A percentile compares a stretch with the other conserved stretches of the same genome.
Evolutionary conservation across 129 eudicot species (phyloP).

Genomic region (sunflower (Helianthus annuus)): HanXRQr2.0-SUNRISE NC_035449.2:83808829-83809328

Average conservation of each 20-base stretch:
- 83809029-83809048: neutral
- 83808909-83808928: neutral
- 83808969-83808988: neutral
- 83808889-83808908: neutral
- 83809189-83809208: constrained; percentile 65
- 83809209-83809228: neutral
- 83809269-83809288: too few species aligned
- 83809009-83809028: neutral
- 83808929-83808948: neutral
- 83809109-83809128: constrained; percentile 77
- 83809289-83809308: too few species aligned
- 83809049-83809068: neutral
- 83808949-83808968: neutral
- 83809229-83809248: neutral
- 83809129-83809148: constrained; percentile 86
- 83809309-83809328: too few species aligned
- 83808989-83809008: neutral
- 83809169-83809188: constrained; percentile 93
- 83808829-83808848: neutral
- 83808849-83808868: neutral
- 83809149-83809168: constrained; percentile 73
- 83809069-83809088: constrained; percentile 88
- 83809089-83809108: constrained; percentile 90
- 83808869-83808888: too few species aligned
- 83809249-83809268: constrained; percentile 9